Percentiles rank a stretch among this genome's conserved stretches.
Evolutionary conservation across 371 early-diverging fungal genomes (phyloP).

Genomic region (Mucor racemosus): DNA sequence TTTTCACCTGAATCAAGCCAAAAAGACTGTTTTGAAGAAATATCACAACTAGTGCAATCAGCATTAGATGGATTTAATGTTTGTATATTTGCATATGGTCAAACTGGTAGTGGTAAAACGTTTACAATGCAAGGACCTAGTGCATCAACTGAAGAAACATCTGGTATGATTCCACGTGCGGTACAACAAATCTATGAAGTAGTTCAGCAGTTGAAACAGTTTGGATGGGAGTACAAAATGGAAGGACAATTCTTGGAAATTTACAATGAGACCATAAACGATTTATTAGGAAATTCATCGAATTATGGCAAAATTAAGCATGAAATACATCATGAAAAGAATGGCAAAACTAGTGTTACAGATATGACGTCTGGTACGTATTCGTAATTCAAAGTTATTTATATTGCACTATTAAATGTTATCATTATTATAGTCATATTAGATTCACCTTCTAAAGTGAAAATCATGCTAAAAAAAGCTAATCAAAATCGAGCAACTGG

Average conservation of each 20-base stretch:
- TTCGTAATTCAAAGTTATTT: neutral
- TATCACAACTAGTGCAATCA: constrained; percentile 94
- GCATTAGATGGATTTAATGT: constrained; percentile 98
- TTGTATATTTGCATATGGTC: constrained; percentile 99
- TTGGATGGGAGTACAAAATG: constrained; percentile 90
- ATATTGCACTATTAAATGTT: too few species aligned
- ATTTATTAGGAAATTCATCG: constrained; percentile 70
- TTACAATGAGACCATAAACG: constrained; percentile 95
- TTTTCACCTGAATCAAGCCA: constrained; percentile 80
- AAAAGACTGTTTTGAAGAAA: constrained; percentile 90
- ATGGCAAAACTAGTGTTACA: constrained; percentile 80
- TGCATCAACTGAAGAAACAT: constrained; percentile 39
- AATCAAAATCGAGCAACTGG: constrained; percentile 87
- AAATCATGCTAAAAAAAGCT: constrained; percentile 73
- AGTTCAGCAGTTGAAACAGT: constrained; percentile 70
- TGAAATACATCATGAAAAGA: constrained; percentile 80
- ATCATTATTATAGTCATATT: constrained; percentile 43
- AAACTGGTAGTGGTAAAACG: constrained; percentile 97
- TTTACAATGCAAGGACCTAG: constrained; percentile 80
- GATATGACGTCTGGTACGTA: constrained; percentile 68
- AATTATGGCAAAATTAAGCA: constrained; percentile 64
- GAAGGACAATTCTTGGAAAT: constrained; percentile 93
- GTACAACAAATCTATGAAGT: constrained; percentile 86
- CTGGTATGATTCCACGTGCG: constrained; percentile 92
- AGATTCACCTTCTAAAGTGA: constrained; percentile 75